phyloP scores from a whole-genome alignment of 306 rosid species.

The Cicer chorassanicum region DNA sequence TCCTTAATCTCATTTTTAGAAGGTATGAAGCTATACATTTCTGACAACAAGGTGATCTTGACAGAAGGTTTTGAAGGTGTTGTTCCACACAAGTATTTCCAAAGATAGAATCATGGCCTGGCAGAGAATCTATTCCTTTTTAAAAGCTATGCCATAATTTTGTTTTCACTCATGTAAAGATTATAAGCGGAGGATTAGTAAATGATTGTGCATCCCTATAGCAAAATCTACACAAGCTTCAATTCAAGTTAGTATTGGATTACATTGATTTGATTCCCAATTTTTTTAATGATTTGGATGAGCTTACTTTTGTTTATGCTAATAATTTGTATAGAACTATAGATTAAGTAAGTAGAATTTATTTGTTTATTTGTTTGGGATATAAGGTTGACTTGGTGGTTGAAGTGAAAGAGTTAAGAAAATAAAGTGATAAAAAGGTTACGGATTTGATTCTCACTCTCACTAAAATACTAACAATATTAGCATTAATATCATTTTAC shows the following conservation, averaged over 20 bases:
- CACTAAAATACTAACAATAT: too few relatives aligned
- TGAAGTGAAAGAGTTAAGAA: too few relatives aligned
- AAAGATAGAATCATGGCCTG: conserved; percentile 87
- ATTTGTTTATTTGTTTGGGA: too few relatives aligned
- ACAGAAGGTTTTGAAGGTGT: conserved; percentile 88
- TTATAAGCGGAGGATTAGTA: conserved; percentile 12
- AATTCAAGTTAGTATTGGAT: not conserved
- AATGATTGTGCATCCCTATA: conserved; percentile 17
- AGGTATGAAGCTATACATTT: conserved; percentile 86
- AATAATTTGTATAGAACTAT: too few relatives aligned
- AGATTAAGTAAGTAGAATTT: too few relatives aligned
- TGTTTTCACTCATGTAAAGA: conserved; percentile 5
- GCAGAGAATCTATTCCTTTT: conserved; percentile 58
- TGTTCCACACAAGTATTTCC: conserved; percentile 72
- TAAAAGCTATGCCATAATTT: conserved; percentile 33
- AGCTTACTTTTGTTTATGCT: not conserved
- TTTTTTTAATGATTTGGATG: not conserved
- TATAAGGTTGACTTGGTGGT: too few relatives aligned
- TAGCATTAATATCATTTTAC: too few relatives aligned
- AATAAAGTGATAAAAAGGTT: too few relatives aligned
- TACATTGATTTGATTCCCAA: not conserved
- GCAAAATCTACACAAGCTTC: not conserved
- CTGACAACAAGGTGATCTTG: conserved; percentile 88
- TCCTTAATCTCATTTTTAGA: conserved; percentile 54
- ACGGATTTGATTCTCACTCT: too few relatives aligned